phyloP scores from a whole-genome alignment of 2,329 filamentous ascomycete species.

The Fusarium redolens region DNA sequence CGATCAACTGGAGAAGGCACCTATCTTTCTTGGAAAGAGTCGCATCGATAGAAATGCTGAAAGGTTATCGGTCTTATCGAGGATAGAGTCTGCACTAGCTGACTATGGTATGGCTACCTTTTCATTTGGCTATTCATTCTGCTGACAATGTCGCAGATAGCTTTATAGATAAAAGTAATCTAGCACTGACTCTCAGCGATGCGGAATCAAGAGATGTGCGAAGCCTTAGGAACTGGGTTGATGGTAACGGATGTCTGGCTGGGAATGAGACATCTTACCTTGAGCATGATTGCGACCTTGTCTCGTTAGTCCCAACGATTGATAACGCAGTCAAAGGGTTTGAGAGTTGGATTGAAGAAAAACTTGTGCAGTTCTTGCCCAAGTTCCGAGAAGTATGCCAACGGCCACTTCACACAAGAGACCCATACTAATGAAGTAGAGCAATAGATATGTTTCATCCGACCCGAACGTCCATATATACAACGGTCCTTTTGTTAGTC shows the following conservation, averaged over 20 bases:
- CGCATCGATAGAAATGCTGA: not conserved
- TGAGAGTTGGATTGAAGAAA: conserved; percentile 9
- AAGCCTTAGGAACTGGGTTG: not conserved
- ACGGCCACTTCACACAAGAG: not conserved
- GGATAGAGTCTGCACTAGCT: not conserved
- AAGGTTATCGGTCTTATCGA: not conserved
- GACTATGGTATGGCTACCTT: not conserved
- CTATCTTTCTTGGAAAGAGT: not conserved
- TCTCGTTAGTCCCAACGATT: not conserved
- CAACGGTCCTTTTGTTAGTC: not conserved
- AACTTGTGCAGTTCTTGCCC: not conserved
- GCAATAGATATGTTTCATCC: not conserved
- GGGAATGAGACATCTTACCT: not conserved
- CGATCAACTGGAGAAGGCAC: not conserved
- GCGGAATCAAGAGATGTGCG: not conserved
- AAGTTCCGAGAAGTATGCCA: not conserved
- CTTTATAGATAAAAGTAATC: not conserved
- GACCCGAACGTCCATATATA: conserved; percentile 1
- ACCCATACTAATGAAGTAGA: not conserved
- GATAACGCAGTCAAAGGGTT: not conserved
- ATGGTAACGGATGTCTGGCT: not conserved
- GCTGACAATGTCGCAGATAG: not conserved
- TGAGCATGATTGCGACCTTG: not conserved
- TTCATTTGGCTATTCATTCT: rapidly evolving
- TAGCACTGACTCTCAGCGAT: not conserved